Evolutionary conservation across 148 eudicot genomes (phyloP), one percentile per base, ranked within the genome.

Genomic region (Gaultheria prostrata): DNA sequence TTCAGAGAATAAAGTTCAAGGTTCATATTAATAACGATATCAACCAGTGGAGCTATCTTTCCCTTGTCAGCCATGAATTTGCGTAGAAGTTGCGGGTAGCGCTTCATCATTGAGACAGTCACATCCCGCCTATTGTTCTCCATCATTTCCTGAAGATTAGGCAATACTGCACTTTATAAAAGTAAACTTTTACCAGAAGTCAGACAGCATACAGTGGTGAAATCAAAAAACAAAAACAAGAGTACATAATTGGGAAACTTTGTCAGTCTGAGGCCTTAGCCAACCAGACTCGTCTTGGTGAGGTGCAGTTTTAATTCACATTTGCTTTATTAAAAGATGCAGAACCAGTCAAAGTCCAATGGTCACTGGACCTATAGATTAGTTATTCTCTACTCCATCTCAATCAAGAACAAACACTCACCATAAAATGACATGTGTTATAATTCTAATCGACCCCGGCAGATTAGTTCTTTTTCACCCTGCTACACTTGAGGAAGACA

Each of bases 1-100:
- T 97, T 94, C 76, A 97, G 87, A 74, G 98, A 97, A 89, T 97
- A 97, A 81, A 94, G 95, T 84, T 95, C 99, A 80, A 97, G 97
- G 86, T 97, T 89, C 94, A 93, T 91, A 84, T 91, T 86, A 77
- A 83, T 82, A 82, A 91, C 85, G 79, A 93, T 92, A 83, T 95
- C 96, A 70, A 97, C 87, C 35, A 97, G 88, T 0, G 94, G 88
- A 30, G 98, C 92, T 72, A 94, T 93, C 90, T 97, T 97, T 76
- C 90, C 89, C 88, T 95, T 93, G 87, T 97, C 99, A 84, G 93
- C 90, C 86, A 93, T 82, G 85, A 87, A 97, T 84, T 97, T 97
- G 78, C 95, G 97, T 57, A 97, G 83, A 82, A 97, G 97, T 88
- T 86, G 91, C 15, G 97, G 93, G 86, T 92, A 97, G 70, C 86